A percentile compares a stretch with the other conserved stretches of the same genome.
These are phyloP conservation scores for Didymellaceae sp. DNA, from an alignment of 2,329 filamentous ascomycete genomes.

Conservation along the genomic window DNA sequence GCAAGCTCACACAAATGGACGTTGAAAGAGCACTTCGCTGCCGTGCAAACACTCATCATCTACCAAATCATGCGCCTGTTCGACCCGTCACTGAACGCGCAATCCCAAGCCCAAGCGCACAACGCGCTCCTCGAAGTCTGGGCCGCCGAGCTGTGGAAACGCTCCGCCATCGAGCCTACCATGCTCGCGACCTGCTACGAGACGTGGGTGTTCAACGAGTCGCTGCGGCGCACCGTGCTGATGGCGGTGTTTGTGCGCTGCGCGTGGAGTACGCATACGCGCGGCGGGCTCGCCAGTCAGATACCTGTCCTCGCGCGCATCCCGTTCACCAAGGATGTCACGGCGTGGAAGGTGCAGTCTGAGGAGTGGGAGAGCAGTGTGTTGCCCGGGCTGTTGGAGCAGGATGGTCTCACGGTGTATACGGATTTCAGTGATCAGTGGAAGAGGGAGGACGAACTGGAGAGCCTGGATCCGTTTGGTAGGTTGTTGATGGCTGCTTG, in stretches of 20 bases:
- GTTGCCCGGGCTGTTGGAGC: slow-evolving; percentile 8
- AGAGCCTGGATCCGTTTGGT: slow-evolving; percentile 27
- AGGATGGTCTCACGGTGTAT: slow-evolving; percentile 32
- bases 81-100: slow-evolving; percentile 27
- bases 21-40: slow-evolving; percentile 37
- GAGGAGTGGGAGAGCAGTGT: slow-evolving; percentile 21
- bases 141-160: slow-evolving; percentile 39
- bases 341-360: slow-evolving; percentile 23
- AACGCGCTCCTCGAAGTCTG: slow-evolving; percentile 35
- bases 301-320: slow-evolving; percentile 31
- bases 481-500: slow-evolving; percentile 37
- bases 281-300: slow-evolving; percentile 31
- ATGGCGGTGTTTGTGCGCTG: slow-evolving; percentile 38
- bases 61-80: slow-evolving; percentile 43
- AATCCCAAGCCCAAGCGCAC: slow-evolving; percentile 24
- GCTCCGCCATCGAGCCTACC: slow-evolving; percentile 16
- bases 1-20: slow-evolving; percentile 25
- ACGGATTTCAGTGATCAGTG: slow-evolving; percentile 26
- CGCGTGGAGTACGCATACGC: slow-evolving; percentile 26
- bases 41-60: slow-evolving; percentile 41
- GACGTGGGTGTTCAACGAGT: slow-evolving; percentile 39
- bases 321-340: slow-evolving; percentile 27
- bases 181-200: slow-evolving; percentile 6
- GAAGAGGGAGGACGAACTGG: slow-evolving; percentile 17
- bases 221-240: slow-evolving; percentile 36